Percentiles rank a stretch among this genome's conserved stretches.
Evolutionary conservation across 2,329 filamentous ascomycete genomes (phyloP).

Genomic region (Elsinoe necatrix): DNA sequence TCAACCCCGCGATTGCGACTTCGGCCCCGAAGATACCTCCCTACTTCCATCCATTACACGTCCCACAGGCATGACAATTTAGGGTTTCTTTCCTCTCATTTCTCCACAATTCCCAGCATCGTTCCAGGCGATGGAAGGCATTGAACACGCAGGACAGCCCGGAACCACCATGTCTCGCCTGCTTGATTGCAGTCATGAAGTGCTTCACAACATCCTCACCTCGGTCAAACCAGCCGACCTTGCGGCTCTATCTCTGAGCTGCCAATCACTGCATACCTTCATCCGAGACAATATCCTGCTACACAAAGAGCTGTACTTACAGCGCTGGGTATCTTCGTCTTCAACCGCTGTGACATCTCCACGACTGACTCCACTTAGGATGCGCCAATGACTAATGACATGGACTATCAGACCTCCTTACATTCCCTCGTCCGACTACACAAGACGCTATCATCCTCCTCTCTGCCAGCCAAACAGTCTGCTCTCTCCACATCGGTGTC

Average conservation of each 20-base stretch:
- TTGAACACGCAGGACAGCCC: background rate
- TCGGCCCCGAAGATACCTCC: slow-evolving; percentile 8
- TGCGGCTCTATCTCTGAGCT: slow-evolving; percentile 44
- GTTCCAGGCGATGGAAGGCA: slow-evolving; percentile 1
- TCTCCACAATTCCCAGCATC: background rate
- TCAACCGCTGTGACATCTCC: background rate
- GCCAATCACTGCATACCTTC: slow-evolving; percentile 45
- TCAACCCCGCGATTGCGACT: slow-evolving; percentile 5
- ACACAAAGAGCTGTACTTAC: slow-evolving; percentile 55
- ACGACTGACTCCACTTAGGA: background rate
- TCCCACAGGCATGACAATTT: background rate
- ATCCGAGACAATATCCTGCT: slow-evolving; percentile 51
- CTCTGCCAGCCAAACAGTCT: slow-evolving; percentile 26
- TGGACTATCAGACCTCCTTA: background rate
- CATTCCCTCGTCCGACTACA: background rate
- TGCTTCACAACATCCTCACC: slow-evolving; percentile 53
- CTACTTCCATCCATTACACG: slow-evolving; percentile 3
- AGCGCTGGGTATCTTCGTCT: slow-evolving; percentile 41
- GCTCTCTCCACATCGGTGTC: slow-evolving; percentile 22
- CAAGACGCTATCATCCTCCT: background rate
- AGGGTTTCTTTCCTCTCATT: background rate
- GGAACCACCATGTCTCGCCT: slow-evolving; percentile 28
- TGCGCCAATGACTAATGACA: background rate
- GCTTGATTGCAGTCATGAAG: slow-evolving; percentile 51
- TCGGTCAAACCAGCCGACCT: slow-evolving; percentile 52